Base-by-base conservation (phyloP, 768 basidiomycete genomes). In the Amyloporia xantha region DNA sequence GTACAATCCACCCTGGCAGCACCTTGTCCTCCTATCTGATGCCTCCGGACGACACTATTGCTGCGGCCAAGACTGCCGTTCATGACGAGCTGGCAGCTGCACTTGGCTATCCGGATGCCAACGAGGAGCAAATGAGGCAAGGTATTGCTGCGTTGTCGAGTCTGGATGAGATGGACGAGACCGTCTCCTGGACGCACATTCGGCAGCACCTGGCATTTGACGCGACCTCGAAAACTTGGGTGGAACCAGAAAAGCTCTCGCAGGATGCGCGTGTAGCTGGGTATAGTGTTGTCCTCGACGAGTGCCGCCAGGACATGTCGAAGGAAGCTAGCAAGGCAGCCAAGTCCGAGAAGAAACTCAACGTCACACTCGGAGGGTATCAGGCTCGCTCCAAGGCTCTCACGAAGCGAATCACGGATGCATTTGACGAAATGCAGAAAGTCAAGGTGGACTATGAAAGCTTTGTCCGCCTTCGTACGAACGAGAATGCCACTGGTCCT, bases 331-430 rank as follows among this genome's bases (percentile, higher is more conserved):
- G 74, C 47, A 91, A 86, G 62, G 86, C 88, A 0, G 66, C 77
- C 19, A 98, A 96, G 71, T 62, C 75, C 4, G 95, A 97, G 73
- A 96, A 93, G 78, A 95, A 92, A 65, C 78, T 98, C 9, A 77
- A 74, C 7, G 80, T 92, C 49, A 78, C 79, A 12, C 78, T 98
- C 2, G 93, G 93, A n/a, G 96, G 96, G 7, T 98, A 98, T 64
- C 80, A 89, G 61, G 76, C 77, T 33, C 81, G 94, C 9, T 81
- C 82, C 24, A 75, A 75, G 59, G 77, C 78, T 35, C 72, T 93
- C 2, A 66, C 75, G 13, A 81, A 78, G 63, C 81, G 83, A 1
- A 62, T 90, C 39, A 71, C 69, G 2, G 78, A 80, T 24, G 78
- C 81, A 1, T 91, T 90, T 62, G 79, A 78, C 27, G 85, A 85